Evolutionary conservation across 1,139 yeast species (phyloP).

Genomic region (Meyerozyma elateridarum): DNA sequence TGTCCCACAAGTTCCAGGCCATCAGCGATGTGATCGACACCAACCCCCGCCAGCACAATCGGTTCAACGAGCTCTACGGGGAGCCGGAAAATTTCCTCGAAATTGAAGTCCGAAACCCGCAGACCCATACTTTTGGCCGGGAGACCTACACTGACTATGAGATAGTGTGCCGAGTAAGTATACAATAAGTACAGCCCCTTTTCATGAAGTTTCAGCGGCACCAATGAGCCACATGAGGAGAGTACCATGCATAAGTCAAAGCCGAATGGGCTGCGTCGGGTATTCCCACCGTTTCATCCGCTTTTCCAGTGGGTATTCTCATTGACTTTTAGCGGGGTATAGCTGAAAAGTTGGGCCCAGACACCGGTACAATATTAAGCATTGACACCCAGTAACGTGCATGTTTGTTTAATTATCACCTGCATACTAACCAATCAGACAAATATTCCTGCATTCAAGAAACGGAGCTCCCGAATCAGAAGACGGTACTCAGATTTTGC

Average conservation of each 20-base stretch:
- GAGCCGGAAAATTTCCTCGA: slow-evolving; percentile 94
- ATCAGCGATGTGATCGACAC: slow-evolving; percentile 41
- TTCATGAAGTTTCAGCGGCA: too few relatives aligned
- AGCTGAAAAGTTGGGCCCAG: too few relatives aligned
- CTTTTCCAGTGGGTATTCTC: too few relatives aligned
- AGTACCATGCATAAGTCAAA: background rate
- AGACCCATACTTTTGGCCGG: slow-evolving; percentile 69
- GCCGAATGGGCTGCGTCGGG: too few relatives aligned
- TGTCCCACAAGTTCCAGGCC: slow-evolving; percentile 45
- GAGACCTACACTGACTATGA: slow-evolving; percentile 88
- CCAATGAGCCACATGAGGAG: too few relatives aligned
- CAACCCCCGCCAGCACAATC: slow-evolving; percentile 34
- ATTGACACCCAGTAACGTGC: too few relatives aligned
- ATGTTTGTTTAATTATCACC: background rate
- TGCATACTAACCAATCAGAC: slow-evolving; percentile 31
- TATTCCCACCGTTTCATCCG: too few relatives aligned
- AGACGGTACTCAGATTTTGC: slow-evolving; percentile 91
- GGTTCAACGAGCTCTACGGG: slow-evolving; percentile 80
- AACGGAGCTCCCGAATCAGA: slow-evolving; percentile 63
- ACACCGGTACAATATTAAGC: too few relatives aligned
- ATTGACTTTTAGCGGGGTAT: too few relatives aligned
- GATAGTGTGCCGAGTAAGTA: slow-evolving; percentile 63
- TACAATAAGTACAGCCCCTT: too few relatives aligned
- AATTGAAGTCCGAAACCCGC: slow-evolving; percentile 76
- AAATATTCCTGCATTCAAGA: slow-evolving; percentile 80